A percentile compares a stretch with the other conserved stretches of the same genome.
Evolutionary conservation across 768 basidiomycete species (phyloP).

Genomic region (Lyophyllum decastes): DNA sequence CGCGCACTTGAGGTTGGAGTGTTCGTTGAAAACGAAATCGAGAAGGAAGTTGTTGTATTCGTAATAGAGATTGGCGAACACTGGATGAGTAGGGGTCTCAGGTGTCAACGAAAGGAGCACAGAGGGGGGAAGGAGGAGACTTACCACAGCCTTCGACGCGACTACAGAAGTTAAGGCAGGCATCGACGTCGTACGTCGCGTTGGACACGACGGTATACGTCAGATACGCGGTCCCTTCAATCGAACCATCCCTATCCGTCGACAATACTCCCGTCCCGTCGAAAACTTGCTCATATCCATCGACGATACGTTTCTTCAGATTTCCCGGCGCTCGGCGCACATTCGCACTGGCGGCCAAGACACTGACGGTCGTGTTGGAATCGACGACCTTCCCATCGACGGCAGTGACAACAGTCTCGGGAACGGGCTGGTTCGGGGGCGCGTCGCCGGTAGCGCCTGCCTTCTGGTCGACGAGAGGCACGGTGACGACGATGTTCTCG

Average conservation of each 20-base stretch:
- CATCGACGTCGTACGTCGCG: conserved; percentile 45
- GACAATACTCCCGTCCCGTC: conserved; percentile 34
- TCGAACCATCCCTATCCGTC: conserved; percentile 41
- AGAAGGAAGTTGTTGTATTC: conserved; percentile 46
- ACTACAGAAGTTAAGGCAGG: conserved; percentile 42
- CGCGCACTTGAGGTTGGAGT: conserved; percentile 51
- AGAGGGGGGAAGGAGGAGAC: conserved; percentile 13
- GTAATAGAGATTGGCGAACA: conserved; percentile 52
- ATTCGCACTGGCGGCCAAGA: background rate
- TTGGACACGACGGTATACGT: conserved; percentile 46
- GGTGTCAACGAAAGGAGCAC: background rate
- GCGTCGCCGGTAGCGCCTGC: conserved; percentile 27
- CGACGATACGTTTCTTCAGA: conserved; percentile 21
- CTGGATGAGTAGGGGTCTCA: conserved; percentile 21
- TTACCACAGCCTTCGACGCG: conserved; percentile 40
- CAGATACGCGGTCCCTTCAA: conserved; percentile 50
- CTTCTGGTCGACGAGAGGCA: conserved; percentile 39
- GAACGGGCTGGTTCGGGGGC: conserved; percentile 35
- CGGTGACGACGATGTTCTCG: background rate
- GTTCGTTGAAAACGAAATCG: conserved; percentile 36
- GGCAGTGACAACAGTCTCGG: conserved; percentile 41
- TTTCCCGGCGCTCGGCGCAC: background rate
- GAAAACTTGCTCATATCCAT: conserved; percentile 40
- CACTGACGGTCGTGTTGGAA: conserved; percentile 9
- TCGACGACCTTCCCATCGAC: conserved; percentile 41